Evolutionary conservation across 2,329 filamentous ascomycete species (phyloP).

Genomic region (Amylocarpus encephaloides): DNA sequence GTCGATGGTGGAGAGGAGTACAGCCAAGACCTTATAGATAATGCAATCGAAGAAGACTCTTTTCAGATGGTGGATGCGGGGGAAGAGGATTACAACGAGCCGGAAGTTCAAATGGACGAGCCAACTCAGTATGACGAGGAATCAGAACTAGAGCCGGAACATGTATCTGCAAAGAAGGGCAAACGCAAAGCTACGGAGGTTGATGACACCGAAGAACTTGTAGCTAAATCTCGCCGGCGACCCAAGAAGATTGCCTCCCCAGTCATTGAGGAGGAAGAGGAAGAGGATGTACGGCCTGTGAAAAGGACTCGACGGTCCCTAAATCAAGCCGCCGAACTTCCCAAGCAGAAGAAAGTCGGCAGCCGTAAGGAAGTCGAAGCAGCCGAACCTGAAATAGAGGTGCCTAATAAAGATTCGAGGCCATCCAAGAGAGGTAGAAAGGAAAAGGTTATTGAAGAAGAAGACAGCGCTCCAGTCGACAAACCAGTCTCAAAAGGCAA

Average conservation of each 20-base stretch:
- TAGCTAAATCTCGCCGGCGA: slow-evolving; percentile 16
- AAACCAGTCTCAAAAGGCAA: slow-evolving; percentile 15
- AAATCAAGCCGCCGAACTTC: slow-evolving; percentile 18
- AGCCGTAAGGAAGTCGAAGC: slow-evolving; percentile 22
- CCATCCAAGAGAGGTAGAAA: background rate
- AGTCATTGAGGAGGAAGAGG: slow-evolving; percentile 14
- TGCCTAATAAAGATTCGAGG: background rate
- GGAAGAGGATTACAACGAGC: slow-evolving; percentile 30
- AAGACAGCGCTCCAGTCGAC: slow-evolving; percentile 9
- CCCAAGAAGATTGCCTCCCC: slow-evolving; percentile 22
- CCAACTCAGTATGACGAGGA: slow-evolving; percentile 9
- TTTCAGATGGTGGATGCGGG: slow-evolving; percentile 21
- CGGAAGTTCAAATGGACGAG: slow-evolving; percentile 14
- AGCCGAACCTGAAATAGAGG: slow-evolving; percentile 3
- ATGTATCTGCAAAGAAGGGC: slow-evolving; percentile 12
- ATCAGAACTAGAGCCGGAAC: slow-evolving; percentile 7
- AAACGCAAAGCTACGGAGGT: slow-evolving; percentile 18
- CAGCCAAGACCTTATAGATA: slow-evolving; percentile 35
- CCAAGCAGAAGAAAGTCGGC: slow-evolving; percentile 20
- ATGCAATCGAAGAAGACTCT: slow-evolving; percentile 43
- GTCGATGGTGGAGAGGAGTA: slow-evolving; percentile 29
- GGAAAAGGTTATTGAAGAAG: slow-evolving; percentile 3
- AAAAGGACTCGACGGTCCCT: slow-evolving; percentile 15
- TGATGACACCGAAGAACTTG: slow-evolving; percentile 8
- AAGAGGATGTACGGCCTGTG: slow-evolving; percentile 20